Evolutionary conservation across 345 rosid species (phyloP).

Genomic region (Lepidium sativum): DNA sequence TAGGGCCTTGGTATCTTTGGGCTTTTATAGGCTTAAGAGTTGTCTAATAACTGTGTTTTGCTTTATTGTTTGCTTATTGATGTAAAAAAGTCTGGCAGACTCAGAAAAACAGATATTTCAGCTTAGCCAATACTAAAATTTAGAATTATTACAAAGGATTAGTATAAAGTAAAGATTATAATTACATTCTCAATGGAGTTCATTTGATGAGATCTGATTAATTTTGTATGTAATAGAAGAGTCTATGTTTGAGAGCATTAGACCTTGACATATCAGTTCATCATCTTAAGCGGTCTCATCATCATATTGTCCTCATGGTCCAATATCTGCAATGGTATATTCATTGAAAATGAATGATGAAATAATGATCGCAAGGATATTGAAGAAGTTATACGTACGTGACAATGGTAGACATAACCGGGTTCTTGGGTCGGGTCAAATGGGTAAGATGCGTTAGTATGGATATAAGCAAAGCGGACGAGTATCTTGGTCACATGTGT

Average conservation of each 20-base stretch:
- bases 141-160: background rate
- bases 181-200: background rate
- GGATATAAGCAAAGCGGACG: constrained; percentile 59
- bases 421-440: constrained; percentile 77
- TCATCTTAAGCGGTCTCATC: constrained; percentile 77
- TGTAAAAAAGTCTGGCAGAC: background rate
- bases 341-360: too few species aligned
- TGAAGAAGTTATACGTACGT: too few species aligned
- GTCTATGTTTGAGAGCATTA: background rate
- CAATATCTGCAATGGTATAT: constrained; percentile 76
- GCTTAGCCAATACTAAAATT: background rate
- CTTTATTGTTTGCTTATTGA: background rate
- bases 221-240: background rate
- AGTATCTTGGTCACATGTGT: constrained; percentile 55
- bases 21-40: background rate
- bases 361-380: too few species aligned
- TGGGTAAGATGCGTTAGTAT: constrained; percentile 52
- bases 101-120: background rate
- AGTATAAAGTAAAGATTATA: background rate
- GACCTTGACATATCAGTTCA: constrained; percentile 25
- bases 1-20: too few species aligned
- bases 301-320: constrained; percentile 88
- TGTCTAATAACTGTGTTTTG: background rate
- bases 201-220: background rate
- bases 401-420: constrained; percentile 93